Conservation (phyloP, 2,329 filamentous ascomycete species). For the Dryadomyces quercus-mongolicae region DNA sequence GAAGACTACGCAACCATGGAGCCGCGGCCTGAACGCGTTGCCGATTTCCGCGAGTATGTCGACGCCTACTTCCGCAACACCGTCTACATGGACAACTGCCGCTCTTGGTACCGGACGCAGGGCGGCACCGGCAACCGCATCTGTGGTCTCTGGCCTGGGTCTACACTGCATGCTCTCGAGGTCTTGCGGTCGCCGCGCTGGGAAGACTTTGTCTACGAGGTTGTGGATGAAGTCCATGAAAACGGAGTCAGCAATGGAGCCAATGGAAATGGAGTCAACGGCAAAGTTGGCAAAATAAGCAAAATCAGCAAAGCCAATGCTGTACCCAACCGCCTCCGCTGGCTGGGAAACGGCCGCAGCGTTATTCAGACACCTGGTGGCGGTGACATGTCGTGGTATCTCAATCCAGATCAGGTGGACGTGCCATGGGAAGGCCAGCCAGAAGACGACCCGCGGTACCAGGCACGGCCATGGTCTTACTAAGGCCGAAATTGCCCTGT, state of each 20-base stretch:
- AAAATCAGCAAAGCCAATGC: too few relatives aligned
- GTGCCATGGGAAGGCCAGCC: constrained; percentile 22
- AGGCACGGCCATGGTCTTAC: constrained; percentile 24
- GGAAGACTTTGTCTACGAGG: constrained; percentile 33
- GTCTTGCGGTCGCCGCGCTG: constrained; percentile 28
- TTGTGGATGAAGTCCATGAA: constrained; percentile 12
- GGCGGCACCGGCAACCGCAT: constrained; percentile 26
- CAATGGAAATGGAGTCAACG: too few relatives aligned
- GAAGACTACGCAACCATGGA: constrained; percentile 32
- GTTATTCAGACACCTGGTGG: constrained; percentile 20
- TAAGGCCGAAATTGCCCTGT: background rate
- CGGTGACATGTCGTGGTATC: constrained; percentile 27
- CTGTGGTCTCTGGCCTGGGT: constrained; percentile 32
- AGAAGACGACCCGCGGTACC: constrained; percentile 23
- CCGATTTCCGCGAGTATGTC: constrained; percentile 34
- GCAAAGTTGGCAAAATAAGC: too few relatives aligned
- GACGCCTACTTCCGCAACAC: constrained; percentile 28
- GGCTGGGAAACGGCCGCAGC: constrained; percentile 30
- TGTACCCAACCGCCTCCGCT: constrained; percentile 24
- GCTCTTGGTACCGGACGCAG: constrained; percentile 40
- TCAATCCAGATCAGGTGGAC: constrained; percentile 25
- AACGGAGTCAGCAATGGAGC: too few relatives aligned
- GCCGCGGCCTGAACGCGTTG: constrained; percentile 28
- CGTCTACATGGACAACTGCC: constrained; percentile 35
- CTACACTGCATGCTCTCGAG: constrained; percentile 30